These are phyloP conservation scores for Tricholoma sp. DNA, from an alignment of 768 basidiomycete genomes.

Conservation along the genomic window DNA sequence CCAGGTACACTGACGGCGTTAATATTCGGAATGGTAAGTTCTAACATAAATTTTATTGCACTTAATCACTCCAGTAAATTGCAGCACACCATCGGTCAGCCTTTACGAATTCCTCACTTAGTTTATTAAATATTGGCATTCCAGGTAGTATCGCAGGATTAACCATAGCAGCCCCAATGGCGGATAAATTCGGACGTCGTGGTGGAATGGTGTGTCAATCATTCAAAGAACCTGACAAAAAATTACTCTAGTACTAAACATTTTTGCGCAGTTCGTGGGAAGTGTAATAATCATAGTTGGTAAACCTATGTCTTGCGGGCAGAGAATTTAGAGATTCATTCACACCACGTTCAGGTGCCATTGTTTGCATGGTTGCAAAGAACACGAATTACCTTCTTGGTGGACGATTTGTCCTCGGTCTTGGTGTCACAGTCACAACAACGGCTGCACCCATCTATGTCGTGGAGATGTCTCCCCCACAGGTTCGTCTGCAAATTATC, in stretches of 20 bases:
- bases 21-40: constrained; percentile 40
- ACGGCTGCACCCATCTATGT: constrained; percentile 45
- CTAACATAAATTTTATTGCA: background rate
- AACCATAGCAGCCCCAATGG: constrained; percentile 35
- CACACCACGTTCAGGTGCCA: constrained; percentile 30
- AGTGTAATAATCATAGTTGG: constrained; percentile 36
- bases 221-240: background rate
- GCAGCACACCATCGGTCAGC: constrained; percentile 37
- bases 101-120: background rate
- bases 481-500: constrained; percentile 20
- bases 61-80: background rate
- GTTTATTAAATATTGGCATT: background rate
- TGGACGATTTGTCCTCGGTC: constrained; percentile 49
- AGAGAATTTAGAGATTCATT: background rate
- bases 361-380: constrained; percentile 42
- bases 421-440: constrained; percentile 44
- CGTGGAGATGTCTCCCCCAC: constrained; percentile 55
- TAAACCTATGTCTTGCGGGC: constrained; percentile 4
- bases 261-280: constrained; percentile 28
- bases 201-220: constrained; percentile 36
- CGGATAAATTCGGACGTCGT: constrained; percentile 38
- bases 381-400: constrained; percentile 42
- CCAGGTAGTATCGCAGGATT: constrained; percentile 33
- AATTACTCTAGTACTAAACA: background rate
- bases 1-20: constrained; percentile 39